A percentile compares a stretch with the other conserved stretches of the same genome.
phyloP scores from a whole-genome alignment of 139 green algal genomes.

The Dunaliella primolecta region DNA sequence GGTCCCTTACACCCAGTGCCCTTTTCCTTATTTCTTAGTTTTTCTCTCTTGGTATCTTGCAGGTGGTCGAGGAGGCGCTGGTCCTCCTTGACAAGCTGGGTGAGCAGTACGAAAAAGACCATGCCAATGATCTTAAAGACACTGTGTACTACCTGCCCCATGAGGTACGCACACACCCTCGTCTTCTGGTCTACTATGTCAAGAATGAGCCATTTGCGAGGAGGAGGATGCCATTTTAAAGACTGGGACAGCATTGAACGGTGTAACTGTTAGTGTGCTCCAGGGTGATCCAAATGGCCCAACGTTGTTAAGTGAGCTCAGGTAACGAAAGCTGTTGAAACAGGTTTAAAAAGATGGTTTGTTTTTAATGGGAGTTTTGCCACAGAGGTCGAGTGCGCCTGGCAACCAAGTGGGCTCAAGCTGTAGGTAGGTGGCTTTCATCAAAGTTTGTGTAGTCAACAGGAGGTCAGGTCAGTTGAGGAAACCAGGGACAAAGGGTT shows the following conservation, averaged over 20 bases:
- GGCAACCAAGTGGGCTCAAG: no score
- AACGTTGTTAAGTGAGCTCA: neutral
- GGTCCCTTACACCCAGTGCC: no score
- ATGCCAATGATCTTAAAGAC: constrained; percentile 51
- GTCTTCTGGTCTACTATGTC: constrained; percentile 36
- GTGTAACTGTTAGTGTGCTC: neutral
- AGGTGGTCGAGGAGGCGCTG: constrained; percentile 27
- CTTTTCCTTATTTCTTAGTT: no score
- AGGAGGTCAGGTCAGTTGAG: no score
- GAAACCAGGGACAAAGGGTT: no score
- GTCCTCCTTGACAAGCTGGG: constrained; percentile 48
- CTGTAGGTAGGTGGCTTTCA: no score
- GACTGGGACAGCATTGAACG: constrained; percentile 10
- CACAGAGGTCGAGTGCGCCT: no score
- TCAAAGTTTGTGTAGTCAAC: no score
- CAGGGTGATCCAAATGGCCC: neutral
- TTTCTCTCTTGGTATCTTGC: no score
- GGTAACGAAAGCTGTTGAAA: no score
- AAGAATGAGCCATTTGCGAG: constrained; percentile 2
- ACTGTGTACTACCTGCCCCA: constrained; percentile 45
- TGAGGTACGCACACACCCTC: constrained; percentile 34
- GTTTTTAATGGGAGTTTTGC: no score
- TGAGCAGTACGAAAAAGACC: constrained; percentile 42
- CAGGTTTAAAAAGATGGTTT: no score
- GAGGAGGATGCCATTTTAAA: constrained; percentile 2